phyloP scores from a whole-genome alignment of 306 rosid genomes.

The Elaeagnus macrophylla region DNA sequence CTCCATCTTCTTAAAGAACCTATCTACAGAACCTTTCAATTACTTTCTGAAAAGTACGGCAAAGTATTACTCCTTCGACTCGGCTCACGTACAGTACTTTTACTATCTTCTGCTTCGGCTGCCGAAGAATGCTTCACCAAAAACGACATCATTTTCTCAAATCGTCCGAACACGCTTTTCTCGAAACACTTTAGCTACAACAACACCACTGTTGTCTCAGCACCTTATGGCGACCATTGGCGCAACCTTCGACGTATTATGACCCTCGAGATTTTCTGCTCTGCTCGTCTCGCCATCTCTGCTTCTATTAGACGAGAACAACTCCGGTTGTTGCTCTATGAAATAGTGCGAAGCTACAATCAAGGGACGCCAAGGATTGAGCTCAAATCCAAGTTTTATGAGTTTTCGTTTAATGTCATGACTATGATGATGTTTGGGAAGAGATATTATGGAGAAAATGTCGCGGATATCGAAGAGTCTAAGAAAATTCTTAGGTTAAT shows the following conservation, averaged over 20 bases:
- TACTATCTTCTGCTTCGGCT: slow-evolving; percentile 31
- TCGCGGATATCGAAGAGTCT: background rate
- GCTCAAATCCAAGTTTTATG: background rate
- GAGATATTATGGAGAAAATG: background rate
- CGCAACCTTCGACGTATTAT: slow-evolving; percentile 44
- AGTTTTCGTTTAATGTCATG: background rate
- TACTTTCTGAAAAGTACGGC: slow-evolving; percentile 26
- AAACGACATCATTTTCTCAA: slow-evolving; percentile 37
- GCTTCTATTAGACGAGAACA: background rate
- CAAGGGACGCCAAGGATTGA: background rate
- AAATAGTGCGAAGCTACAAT: background rate
- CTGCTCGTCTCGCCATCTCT: slow-evolving; percentile 1
- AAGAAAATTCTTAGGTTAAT: background rate
- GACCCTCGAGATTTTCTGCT: slow-evolving; percentile 35
- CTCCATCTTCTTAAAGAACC: slow-evolving; percentile 33
- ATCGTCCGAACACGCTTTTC: slow-evolving; percentile 11
- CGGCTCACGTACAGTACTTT: slow-evolving; percentile 9
- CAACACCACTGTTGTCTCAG: slow-evolving; percentile 3
- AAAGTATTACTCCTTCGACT: slow-evolving; percentile 11
- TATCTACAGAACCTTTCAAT: slow-evolving; percentile 14
- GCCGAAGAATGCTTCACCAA: slow-evolving; percentile 49
- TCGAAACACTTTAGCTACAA: slow-evolving; percentile 25
- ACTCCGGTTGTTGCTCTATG: background rate
- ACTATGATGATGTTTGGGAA: background rate
- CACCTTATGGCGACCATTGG: slow-evolving; percentile 49